A percentile compares a stretch with the other conserved stretches of the same genome.
Conservation (phyloP, 208 protist genomes). For the Trypanosoma avium region DNA sequence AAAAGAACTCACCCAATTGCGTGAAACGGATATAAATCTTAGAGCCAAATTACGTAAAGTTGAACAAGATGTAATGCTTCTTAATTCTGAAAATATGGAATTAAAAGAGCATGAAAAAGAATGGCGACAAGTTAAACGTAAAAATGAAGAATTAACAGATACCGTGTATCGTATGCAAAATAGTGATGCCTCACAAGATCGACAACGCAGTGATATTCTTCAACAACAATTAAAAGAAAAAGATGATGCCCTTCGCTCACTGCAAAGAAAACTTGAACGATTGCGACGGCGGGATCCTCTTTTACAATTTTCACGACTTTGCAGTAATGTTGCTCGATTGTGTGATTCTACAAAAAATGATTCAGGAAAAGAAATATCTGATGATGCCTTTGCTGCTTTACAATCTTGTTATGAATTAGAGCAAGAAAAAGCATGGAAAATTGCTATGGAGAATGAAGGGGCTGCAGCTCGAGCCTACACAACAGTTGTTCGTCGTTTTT, state of each 20-base stretch:
- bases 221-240: conserved; percentile 52
- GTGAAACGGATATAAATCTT: conserved; percentile 46
- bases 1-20: conserved; percentile 34
- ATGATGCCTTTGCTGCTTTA: conserved; percentile 54
- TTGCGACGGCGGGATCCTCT: conserved; percentile 75
- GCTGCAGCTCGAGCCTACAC: conserved; percentile 54
- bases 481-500: conserved; percentile 51
- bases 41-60: conserved; percentile 58
- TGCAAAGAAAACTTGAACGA: conserved; percentile 85
- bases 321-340: conserved; percentile 65
- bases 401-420: conserved; percentile 37
- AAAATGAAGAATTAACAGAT: conserved; percentile 41
- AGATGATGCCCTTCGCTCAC: conserved; percentile 65
- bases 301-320: conserved; percentile 80
- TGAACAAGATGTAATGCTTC: conserved; percentile 81
- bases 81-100: conserved; percentile 88
- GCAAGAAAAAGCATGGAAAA: conserved; percentile 56
- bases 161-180: conserved; percentile 17
- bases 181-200: conserved; percentile 36
- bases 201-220: conserved; percentile 32
- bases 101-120: conserved; percentile 58
- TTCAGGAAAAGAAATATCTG: conserved; percentile 36
- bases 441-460: conserved; percentile 27
- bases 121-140: conserved; percentile 46
- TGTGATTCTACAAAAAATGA: conserved; percentile 30